Evolutionary conservation across 106 monocot species (phyloP).

Genomic region (Agapanthus africanus): DNA sequence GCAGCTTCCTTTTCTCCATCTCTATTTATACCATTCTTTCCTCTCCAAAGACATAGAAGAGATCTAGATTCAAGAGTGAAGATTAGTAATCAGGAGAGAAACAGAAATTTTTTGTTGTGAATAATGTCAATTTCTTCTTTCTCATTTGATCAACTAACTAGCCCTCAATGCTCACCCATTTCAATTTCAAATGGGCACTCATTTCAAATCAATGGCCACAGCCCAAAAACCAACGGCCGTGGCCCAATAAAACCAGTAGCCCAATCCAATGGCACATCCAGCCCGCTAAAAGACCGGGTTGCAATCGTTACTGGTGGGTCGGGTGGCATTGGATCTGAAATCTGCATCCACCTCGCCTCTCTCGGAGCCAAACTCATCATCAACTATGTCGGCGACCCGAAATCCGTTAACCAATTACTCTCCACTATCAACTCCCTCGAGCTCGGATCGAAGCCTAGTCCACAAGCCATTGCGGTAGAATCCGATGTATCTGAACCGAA

Average conservation of each 20-base stretch:
- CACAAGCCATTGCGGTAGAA: constrained; percentile 11
- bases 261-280: not conserved
- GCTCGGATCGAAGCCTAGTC: not conserved
- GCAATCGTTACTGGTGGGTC: constrained; percentile 21
- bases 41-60: not conserved
- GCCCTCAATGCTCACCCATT: not conserved
- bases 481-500: constrained; percentile 11
- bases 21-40: not conserved
- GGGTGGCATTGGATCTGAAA: constrained; percentile 19
- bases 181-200: not conserved
- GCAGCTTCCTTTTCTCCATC: not conserved
- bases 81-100: not conserved
- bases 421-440: not conserved
- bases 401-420: constrained; percentile 2
- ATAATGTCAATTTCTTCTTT: not conserved
- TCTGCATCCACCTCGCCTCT: constrained; percentile 20
- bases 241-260: not conserved
- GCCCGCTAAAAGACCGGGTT: constrained; percentile 12
- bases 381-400: constrained; percentile 15
- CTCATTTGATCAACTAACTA: not conserved
- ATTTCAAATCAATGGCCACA: not conserved
- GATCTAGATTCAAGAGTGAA: too few relatives aligned
- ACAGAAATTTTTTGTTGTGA: too few relatives aligned
- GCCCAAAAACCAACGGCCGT: too few relatives aligned
- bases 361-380: constrained; percentile 16